Conservation (phyloP, 805 yeast species). For the Starmerella bacillaris region DNA sequence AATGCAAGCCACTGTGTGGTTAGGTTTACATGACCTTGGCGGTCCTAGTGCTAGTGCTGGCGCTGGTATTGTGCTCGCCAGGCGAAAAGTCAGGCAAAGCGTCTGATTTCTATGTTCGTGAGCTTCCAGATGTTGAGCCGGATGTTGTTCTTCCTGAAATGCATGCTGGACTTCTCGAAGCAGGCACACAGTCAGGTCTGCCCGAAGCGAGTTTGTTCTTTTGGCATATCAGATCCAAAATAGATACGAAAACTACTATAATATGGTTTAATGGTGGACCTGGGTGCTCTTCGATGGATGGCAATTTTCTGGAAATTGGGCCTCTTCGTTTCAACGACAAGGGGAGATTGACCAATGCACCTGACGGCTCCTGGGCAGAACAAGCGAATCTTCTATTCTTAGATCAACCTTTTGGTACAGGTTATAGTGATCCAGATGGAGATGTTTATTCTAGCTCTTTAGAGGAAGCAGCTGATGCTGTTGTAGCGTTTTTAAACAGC, state of each 20-base stretch:
- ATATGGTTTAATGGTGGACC: conserved; percentile 98
- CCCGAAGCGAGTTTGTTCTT: conserved; percentile 37
- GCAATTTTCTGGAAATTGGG: conserved; percentile 82
- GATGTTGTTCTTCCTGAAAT: conserved; percentile 24
- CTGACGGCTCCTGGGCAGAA: conserved; percentile 63
- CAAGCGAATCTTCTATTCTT: conserved; percentile 64
- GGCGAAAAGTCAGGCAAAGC: conserved; percentile 5
- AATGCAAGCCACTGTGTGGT: too few species aligned
- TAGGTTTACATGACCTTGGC: not conserved
- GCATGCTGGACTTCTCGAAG: conserved; percentile 44
- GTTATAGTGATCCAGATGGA: conserved; percentile 49
- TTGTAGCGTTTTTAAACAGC: conserved; percentile 44
- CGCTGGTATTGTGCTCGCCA: not conserved
- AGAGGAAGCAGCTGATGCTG: conserved; percentile 38
- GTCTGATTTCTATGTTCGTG: conserved; percentile 17
- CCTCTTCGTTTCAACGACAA: conserved; percentile 47
- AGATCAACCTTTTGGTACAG: conserved; percentile 93
- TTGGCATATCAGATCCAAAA: conserved; percentile 41
- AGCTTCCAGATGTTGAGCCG: conserved; percentile 21
- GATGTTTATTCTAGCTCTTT: conserved; percentile 25
- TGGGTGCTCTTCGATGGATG: conserved; percentile 96
- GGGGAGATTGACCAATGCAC: conserved; percentile 22
- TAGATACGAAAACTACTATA: conserved; percentile 22
- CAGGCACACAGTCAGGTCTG: conserved; percentile 35
- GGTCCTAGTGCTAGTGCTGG: not conserved